Base-by-base conservation (phyloP, 2,329 filamentous ascomycete genomes). In the Ceratocystis eucalypticola region DNA sequence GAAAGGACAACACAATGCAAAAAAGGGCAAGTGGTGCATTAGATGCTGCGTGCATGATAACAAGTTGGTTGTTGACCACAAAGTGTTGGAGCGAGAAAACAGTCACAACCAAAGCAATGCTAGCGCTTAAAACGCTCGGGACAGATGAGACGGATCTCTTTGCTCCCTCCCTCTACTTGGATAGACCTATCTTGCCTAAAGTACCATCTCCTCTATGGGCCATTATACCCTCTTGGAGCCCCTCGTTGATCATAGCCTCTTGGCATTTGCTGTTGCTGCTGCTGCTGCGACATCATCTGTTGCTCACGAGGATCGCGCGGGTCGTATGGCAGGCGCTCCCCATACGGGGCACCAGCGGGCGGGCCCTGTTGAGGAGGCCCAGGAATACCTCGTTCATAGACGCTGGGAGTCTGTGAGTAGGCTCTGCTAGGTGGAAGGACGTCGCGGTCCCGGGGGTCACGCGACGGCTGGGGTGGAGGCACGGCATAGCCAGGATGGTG, bases 321-420 rank as follows among this genome's bases (percentile, higher is more conserved):
- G 10, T 71, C 70, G 61, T 77, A 78, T 62, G 77, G 74, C 5
- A 74, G 67, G 6, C 71, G 71, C n/a, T 71, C 73, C 10, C 76
- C 73, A 4, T 78, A 77, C 61, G 78, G 77, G 66, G 77, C 71
- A 70, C 77, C 71, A 15, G 71, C 66, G 69, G 75, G 69, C 44
- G 75, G 75, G n/a, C 71, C 64, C 53, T 73, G 74, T 65, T 72
- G 74, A 5, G 53, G 12, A 15, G 55, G 55, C 8, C 55, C 48
- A 28, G 72, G 74, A 0, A 69, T 69, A 71, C 71, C 62, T 73
- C 74, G 22, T 69, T 70, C 25, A 72, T 71, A 76, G 73, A 76
- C 41, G 62, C 71, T 70, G 41, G 68, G 46, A 15, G 71, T 55
- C 69, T 71, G 64, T 63, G 70, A 45, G 64, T 71, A 69, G 8